These are phyloP conservation scores for Mycotypha africana DNA, from an alignment of 371 early-diverging fungal genomes.

Conservation along the genomic window DNA sequence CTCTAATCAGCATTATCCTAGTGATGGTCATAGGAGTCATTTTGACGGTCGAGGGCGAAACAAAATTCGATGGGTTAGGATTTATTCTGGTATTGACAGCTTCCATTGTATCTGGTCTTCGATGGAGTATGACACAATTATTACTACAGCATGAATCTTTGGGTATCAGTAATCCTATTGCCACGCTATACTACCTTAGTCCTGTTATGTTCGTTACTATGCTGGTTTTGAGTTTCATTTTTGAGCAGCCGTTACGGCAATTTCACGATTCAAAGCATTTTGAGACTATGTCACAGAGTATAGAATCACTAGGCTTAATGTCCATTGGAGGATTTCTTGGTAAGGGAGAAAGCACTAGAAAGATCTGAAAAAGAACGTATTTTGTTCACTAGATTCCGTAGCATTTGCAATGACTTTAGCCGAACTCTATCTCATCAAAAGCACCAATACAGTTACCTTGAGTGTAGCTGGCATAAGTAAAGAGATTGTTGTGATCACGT, in stretches of 20 bases:
- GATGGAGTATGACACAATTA: conserved; percentile 84
- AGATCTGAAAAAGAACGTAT: background rate
- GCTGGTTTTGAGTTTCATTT: conserved; percentile 37
- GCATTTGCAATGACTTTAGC: conserved; percentile 84
- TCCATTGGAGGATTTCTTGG: conserved; percentile 66
- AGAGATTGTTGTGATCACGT: conserved; percentile 48
- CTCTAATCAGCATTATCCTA: conserved; percentile 64
- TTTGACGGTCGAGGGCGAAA: conserved; percentile 76
- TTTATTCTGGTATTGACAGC: conserved; percentile 62
- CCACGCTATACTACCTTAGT: conserved; percentile 62
- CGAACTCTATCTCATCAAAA: conserved; percentile 76
- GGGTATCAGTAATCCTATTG: conserved; percentile 74
- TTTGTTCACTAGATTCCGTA: background rate
- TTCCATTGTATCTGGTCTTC: conserved; percentile 72
- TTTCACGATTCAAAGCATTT: conserved; percentile 45
- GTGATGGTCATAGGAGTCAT: conserved; percentile 79
- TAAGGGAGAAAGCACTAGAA: conserved; percentile 1
- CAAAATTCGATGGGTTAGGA: conserved; percentile 65
- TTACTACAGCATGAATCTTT: conserved; percentile 58
- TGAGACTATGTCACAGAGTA: conserved; percentile 27
- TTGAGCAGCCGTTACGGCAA: conserved; percentile 55
- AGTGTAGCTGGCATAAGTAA: conserved; percentile 88
- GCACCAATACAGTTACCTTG: conserved; percentile 79
- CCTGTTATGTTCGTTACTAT: conserved; percentile 66
- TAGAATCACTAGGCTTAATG: conserved; percentile 49